These are phyloP conservation scores for Populus pruinosa DNA, from an alignment of 345 rosid genomes.

Conservation along the genomic window DNA sequence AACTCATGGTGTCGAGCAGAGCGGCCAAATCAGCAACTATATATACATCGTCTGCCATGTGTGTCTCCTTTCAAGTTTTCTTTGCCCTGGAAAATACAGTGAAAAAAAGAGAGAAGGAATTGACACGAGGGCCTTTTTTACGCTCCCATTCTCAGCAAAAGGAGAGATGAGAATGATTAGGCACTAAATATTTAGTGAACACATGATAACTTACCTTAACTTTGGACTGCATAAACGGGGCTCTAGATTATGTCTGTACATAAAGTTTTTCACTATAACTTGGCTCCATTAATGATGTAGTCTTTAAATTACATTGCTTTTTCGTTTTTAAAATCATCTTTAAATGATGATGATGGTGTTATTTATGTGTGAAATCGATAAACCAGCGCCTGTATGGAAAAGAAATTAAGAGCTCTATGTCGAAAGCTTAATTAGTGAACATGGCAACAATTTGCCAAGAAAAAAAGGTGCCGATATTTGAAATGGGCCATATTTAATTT, in stretches of 20 bases:
- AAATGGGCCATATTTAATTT: no score
- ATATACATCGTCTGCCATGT: slow-evolving; percentile 30
- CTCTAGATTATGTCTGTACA: slow-evolving; percentile 6
- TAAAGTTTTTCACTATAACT: neutral
- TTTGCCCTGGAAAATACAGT: neutral
- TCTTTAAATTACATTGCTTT: neutral
- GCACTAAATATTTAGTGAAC: slow-evolving; percentile 43
- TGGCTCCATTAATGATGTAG: slow-evolving; percentile 3
- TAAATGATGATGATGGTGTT: slow-evolving; percentile 1
- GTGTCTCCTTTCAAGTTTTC: slow-evolving; percentile 18
- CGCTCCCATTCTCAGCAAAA: slow-evolving; percentile 32
- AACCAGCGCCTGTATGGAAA: neutral
- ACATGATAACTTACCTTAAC: slow-evolving; percentile 28
- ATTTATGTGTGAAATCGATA: neutral
- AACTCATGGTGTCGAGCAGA: slow-evolving; percentile 37
- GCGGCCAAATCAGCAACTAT: slow-evolving; percentile 34
- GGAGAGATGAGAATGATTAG: slow-evolving; percentile 29
- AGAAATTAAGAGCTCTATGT: neutral
- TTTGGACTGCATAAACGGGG: slow-evolving; percentile 21
- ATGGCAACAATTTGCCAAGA: no score
- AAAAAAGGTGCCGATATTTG: no score
- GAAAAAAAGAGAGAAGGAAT: neutral
- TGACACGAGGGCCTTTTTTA: slow-evolving; percentile 39
- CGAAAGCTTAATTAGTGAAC: neutral
- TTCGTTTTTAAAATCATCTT: slow-evolving; percentile 15